Evolutionary conservation across 139 green algal species (phyloP).

Genomic region (Volvox reticuliferus): DNA sequence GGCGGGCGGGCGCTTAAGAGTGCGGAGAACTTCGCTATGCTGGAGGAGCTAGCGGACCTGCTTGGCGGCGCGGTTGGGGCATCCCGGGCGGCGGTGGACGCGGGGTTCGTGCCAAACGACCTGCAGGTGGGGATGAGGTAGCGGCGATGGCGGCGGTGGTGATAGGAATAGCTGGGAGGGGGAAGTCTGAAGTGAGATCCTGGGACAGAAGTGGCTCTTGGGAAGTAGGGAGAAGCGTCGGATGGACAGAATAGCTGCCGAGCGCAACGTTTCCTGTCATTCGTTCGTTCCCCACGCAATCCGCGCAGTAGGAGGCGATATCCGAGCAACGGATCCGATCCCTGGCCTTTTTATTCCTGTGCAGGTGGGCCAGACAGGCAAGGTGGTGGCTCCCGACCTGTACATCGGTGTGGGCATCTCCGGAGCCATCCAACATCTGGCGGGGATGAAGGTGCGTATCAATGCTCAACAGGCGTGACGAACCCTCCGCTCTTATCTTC

Average conservation of each 20-base stretch:
- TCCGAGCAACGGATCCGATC: not conserved
- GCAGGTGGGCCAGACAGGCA: constrained; percentile 96
- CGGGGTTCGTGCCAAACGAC: constrained; percentile 91
- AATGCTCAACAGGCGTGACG: too few relatives aligned
- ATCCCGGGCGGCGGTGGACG: constrained; percentile 92
- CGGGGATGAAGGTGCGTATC: constrained; percentile 77
- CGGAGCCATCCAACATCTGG: constrained; percentile 96
- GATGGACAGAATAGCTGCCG: too few relatives aligned
- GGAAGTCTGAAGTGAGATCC: not conserved
- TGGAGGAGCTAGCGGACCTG: constrained; percentile 88
- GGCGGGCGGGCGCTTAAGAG: constrained; percentile 92
- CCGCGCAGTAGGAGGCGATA: not conserved
- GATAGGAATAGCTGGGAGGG: not conserved
- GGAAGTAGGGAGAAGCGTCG: too few relatives aligned
- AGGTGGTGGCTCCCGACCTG: constrained; percentile 94
- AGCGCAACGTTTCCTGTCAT: too few relatives aligned
- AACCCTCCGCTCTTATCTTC: not conserved
- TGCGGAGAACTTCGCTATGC: constrained; percentile 84
- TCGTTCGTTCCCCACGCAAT: not conserved
- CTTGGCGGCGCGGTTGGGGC: constrained; percentile 92
- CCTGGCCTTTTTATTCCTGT: not conserved
- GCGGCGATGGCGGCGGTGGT: too few relatives aligned
- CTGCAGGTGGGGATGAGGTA: constrained; percentile 72
- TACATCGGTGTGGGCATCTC: constrained; percentile 96
- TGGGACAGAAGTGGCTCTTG: too few relatives aligned